phyloP scores from a whole-genome alignment of 805 yeast genomes.

The Dipodascus geniculatus region DNA sequence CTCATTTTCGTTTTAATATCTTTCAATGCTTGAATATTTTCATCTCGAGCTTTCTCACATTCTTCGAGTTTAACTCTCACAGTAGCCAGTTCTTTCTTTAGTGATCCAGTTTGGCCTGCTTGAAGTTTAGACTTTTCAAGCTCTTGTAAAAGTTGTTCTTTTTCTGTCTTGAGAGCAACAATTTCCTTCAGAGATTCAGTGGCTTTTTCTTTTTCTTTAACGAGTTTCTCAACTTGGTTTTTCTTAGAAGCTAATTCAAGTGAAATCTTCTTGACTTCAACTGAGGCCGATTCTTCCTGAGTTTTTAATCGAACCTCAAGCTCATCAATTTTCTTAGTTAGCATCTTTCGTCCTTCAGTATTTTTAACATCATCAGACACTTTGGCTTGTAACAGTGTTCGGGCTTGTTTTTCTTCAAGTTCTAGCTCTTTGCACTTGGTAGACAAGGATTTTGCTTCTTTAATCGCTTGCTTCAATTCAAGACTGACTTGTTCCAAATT shows the following conservation, averaged over 20 bases:
- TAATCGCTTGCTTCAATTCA: constrained; percentile 11
- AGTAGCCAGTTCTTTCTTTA: constrained; percentile 9
- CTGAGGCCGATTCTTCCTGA: constrained; percentile 8
- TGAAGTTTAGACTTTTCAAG: constrained; percentile 13
- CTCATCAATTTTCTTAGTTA: constrained; percentile 11
- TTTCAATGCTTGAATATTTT: constrained; percentile 7
- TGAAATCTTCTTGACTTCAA: constrained; percentile 7
- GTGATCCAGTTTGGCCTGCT: constrained; percentile 10
- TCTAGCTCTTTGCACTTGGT: constrained; percentile 23
- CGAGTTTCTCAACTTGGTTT: constrained; percentile 9
- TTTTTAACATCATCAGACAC: constrained; percentile 13
- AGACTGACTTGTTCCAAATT: constrained; percentile 4
- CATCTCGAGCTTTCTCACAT: constrained; percentile 12
- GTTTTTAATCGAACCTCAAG: constrained; percentile 10
- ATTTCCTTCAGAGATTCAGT: constrained; percentile 6
- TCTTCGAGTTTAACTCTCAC: constrained; percentile 12
- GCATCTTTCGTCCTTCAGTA: constrained; percentile 12
- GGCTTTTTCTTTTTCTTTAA: constrained; percentile 8
- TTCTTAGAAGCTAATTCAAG: constrained; percentile 16
- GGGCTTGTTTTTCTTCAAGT: constrained; percentile 34
- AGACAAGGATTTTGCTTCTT: constrained; percentile 16
- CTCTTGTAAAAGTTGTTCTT: constrained; percentile 9
- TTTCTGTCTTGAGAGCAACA: constrained; percentile 8
- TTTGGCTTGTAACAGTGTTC: constrained; percentile 30
- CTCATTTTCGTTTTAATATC: constrained; percentile 7